These are phyloP conservation scores for Elaeagnus macrophylla DNA, from an alignment of 306 rosid genomes.

Conservation along the genomic window DNA sequence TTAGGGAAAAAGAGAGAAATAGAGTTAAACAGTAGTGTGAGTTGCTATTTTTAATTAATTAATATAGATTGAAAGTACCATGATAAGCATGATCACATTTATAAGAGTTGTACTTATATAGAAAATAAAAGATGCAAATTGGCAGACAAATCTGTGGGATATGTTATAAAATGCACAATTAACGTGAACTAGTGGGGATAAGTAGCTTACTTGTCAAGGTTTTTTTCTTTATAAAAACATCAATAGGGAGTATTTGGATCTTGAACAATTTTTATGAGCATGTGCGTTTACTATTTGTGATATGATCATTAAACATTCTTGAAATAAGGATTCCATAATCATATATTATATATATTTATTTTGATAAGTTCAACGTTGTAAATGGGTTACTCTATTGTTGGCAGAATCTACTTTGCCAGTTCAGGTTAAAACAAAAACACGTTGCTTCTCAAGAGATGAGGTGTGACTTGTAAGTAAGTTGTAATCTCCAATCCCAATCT, in stretches of 20 bases:
- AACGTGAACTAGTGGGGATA: constrained; percentile 15
- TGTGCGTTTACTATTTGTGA: constrained; percentile 16
- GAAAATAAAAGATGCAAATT: no score
- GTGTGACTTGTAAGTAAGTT: no score
- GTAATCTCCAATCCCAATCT: no score
- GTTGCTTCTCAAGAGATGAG: constrained; percentile 3
- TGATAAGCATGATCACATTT: no score
- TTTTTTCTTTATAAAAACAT: constrained; percentile 11
- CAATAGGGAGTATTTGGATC: constrained; percentile 15
- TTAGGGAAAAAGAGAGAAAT: not conserved
- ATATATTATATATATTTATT: no score
- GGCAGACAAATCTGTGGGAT: no score
- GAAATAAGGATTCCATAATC: not conserved
- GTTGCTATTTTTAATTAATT: no score
- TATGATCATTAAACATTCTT: constrained; percentile 13
- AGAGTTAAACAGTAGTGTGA: no score
- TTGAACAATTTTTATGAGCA: constrained; percentile 17
- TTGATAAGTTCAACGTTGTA: no score
- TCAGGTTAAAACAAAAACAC: not conserved
- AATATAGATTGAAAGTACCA: no score
- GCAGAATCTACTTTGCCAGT: constrained; percentile 8
- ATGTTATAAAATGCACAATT: not conserved
- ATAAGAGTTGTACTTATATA: no score
- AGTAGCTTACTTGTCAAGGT: constrained; percentile 22
- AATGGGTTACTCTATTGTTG: not conserved